These are phyloP conservation scores for Funneliformis mosseae DNA, from an alignment of 192 early-diverging fungal species.

Conservation along the genomic window DNA sequence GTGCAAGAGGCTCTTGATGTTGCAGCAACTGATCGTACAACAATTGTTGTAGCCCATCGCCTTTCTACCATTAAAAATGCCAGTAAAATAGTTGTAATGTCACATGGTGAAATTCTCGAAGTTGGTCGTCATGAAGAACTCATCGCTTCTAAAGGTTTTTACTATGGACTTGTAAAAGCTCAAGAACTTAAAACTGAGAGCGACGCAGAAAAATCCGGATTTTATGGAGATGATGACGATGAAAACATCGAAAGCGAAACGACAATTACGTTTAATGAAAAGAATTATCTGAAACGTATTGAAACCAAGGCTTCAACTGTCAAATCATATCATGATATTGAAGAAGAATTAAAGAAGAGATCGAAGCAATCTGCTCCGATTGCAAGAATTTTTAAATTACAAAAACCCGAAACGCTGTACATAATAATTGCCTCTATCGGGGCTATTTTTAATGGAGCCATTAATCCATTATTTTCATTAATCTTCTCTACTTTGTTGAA, in stretches of 20 bases:
- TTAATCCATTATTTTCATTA: slow-evolving; percentile 81
- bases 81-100: slow-evolving; percentile 67
- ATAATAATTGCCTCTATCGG: slow-evolving; percentile 62
- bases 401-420: slow-evolving; percentile 56
- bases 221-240: slow-evolving; percentile 18
- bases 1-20: slow-evolving; percentile 69
- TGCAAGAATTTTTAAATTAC: slow-evolving; percentile 49
- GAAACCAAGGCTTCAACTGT: slow-evolving; percentile 48
- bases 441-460: slow-evolving; percentile 67
- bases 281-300: slow-evolving; percentile 39
- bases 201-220: slow-evolving; percentile 26
- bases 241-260: slow-evolving; percentile 23
- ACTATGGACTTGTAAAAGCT: slow-evolving; percentile 56
- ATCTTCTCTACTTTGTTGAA: slow-evolving; percentile 43
- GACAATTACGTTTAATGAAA: slow-evolving; percentile 36
- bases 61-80: slow-evolving; percentile 74
- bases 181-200: slow-evolving; percentile 58
- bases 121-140: slow-evolving; percentile 60
- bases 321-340: slow-evolving; percentile 46
- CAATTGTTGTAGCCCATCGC: slow-evolving; percentile 73
- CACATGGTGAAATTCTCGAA: slow-evolving; percentile 51
- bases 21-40: slow-evolving; percentile 58
- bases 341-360: slow-evolving; percentile 41
- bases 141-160: slow-evolving; percentile 49
- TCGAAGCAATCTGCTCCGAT: slow-evolving; percentile 57